phyloP scores from a whole-genome alignment of 2,329 filamentous ascomycete species.

The Sclerotinia spermophila region DNA sequence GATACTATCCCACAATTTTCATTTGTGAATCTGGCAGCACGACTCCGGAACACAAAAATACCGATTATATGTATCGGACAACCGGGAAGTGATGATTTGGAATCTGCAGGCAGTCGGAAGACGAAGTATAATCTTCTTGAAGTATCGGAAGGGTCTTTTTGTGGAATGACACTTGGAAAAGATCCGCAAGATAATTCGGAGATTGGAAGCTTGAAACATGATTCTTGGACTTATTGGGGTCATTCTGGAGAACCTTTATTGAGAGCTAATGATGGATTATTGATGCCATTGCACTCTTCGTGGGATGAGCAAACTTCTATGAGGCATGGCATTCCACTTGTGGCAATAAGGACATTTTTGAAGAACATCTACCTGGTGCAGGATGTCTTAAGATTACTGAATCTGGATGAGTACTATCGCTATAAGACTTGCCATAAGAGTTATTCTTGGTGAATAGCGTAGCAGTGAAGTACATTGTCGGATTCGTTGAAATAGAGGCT shows the following conservation, averaged over 20 bases:
- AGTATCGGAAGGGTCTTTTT: constrained; percentile 41
- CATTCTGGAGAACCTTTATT: constrained; percentile 51
- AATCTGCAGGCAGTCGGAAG: constrained; percentile 39
- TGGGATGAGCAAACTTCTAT: constrained; percentile 52
- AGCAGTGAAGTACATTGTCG: background rate
- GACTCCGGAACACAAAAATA: background rate
- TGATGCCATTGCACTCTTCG: constrained; percentile 51
- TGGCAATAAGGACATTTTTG: constrained; percentile 39
- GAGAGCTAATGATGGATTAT: constrained; percentile 37
- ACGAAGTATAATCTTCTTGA: constrained; percentile 45
- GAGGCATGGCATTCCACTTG: constrained; percentile 47
- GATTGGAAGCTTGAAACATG: constrained; percentile 51
- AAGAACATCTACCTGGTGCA: background rate
- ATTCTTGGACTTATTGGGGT: constrained; percentile 57
- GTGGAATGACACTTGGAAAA: constrained; percentile 40
- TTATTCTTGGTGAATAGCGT: background rate
- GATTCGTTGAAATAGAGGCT: background rate
- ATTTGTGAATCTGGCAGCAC: background rate
- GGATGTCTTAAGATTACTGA: background rate
- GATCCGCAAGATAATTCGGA: constrained; percentile 49
- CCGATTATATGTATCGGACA: constrained; percentile 40
- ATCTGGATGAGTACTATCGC: background rate
- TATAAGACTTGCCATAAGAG: too few relatives aligned
- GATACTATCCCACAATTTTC: background rate
- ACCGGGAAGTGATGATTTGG: constrained; percentile 44